Evolutionary conservation across 331 rosid genomes (phyloP).

Genomic region (Arachis monticola): DNA sequence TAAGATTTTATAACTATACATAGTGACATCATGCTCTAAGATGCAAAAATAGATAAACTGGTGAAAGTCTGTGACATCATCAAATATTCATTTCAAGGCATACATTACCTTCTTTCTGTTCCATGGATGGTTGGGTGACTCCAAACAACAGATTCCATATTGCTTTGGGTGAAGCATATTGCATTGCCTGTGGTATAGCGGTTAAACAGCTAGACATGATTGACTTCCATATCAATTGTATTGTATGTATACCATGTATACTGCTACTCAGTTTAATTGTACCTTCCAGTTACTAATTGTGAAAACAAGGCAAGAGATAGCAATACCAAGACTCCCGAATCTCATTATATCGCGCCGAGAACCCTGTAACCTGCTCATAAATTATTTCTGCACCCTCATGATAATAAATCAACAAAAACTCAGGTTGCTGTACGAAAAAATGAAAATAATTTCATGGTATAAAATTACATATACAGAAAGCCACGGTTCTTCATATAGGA

Average conservation of each 20-base stretch:
- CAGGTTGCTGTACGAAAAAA: constrained; percentile 2
- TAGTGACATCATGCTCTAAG: constrained; percentile 25
- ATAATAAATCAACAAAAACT: constrained; percentile 40
- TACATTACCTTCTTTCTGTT: constrained; percentile 58
- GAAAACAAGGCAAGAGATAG: constrained; percentile 82
- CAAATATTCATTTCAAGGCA: constrained; percentile 27
- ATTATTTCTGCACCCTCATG: constrained; percentile 68
- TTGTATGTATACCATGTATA: neutral
- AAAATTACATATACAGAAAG: constrained; percentile 16
- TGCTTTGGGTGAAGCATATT: constrained; percentile 91
- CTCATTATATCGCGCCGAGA: constrained; percentile 84
- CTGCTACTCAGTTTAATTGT: constrained; percentile 36
- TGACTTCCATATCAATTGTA: constrained; percentile 32
- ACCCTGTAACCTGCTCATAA: constrained; percentile 96
- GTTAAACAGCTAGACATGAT: constrained; percentile 20
- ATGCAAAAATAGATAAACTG: constrained; percentile 24
- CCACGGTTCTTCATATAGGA: constrained; percentile 17
- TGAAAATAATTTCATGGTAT: constrained; percentile 33
- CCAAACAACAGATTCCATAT: constrained; percentile 87
- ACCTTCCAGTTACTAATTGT: constrained; percentile 89
- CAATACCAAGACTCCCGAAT: constrained; percentile 90
- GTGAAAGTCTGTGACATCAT: constrained; percentile 28
- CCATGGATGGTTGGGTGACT: constrained; percentile 67
- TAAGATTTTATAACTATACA: constrained; percentile 16
- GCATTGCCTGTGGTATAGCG: constrained; percentile 72